Conservation (phyloP, 2,329 filamentous ascomycete species). For the Fusarium agapanthi region DNA sequence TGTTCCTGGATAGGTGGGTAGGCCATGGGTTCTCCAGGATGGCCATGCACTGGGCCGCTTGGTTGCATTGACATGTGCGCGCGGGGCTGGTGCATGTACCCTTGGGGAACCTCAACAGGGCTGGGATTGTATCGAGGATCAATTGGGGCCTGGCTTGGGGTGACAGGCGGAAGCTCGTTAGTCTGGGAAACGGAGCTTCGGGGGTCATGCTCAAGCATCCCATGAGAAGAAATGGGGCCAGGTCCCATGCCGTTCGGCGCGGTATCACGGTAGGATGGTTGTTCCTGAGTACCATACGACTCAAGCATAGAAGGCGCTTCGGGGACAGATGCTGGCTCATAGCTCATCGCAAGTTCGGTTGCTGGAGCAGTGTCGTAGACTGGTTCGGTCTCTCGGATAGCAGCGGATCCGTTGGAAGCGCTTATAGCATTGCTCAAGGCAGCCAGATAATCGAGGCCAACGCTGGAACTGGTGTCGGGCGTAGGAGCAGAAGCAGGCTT, state of each 20-base stretch:
- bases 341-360: conserved; percentile 6
- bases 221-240: conserved; percentile 1
- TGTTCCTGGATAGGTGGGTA: conserved; percentile 43
- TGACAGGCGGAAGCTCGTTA: conserved; percentile 36
- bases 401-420: conserved; percentile 35
- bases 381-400: neutral
- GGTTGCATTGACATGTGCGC: conserved; percentile 38
- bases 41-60: conserved; percentile 35
- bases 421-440: conserved; percentile 47
- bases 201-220: conserved; percentile 30
- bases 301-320: conserved; percentile 18
- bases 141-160: conserved; percentile 35
- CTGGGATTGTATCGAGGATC: conserved; percentile 36
- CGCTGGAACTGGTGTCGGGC: conserved; percentile 33
- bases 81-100: conserved; percentile 40
- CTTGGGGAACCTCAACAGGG: conserved; percentile 39
- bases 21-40: conserved; percentile 33
- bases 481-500: conserved; percentile 44
- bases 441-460: conserved; percentile 47
- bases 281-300: conserved; percentile 9
- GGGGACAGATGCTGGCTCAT: conserved; percentile 13
- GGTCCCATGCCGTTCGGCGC: conserved; percentile 6
- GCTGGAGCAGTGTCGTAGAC: neutral
- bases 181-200: conserved; percentile 35
- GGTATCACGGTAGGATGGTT: conserved; percentile 13